Evolutionary conservation across 768 basidiomycete genomes (phyloP).

Genomic region (Termitomyces sp.): DNA sequence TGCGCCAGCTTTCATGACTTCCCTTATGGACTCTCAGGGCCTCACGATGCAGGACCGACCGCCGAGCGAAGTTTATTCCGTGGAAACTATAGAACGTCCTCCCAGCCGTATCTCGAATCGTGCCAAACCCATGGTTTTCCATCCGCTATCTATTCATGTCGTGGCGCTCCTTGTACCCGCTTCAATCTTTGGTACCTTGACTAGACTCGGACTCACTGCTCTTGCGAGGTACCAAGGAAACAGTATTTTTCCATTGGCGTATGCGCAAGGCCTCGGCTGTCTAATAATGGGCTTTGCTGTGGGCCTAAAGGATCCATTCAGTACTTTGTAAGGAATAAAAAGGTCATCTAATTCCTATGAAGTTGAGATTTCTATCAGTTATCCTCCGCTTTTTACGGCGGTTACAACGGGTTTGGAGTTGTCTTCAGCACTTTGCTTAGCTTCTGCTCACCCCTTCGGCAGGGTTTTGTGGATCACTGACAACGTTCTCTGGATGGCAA

Average conservation of each 20-base stretch:
- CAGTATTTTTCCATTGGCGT: slow-evolving; percentile 77
- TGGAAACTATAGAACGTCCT: slow-evolving; percentile 32
- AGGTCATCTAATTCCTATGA: background rate
- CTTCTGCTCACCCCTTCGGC: background rate
- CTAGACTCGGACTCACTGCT: slow-evolving; percentile 73
- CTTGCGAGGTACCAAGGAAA: slow-evolving; percentile 69
- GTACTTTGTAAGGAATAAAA: slow-evolving; percentile 55
- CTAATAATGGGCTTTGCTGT: slow-evolving; percentile 84
- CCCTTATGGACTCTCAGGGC: background rate
- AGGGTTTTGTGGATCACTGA: slow-evolving; percentile 95
- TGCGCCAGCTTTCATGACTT: slow-evolving; percentile 3
- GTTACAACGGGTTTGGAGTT: slow-evolving; percentile 67
- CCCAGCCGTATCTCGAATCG: slow-evolving; percentile 24
- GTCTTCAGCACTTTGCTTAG: background rate
- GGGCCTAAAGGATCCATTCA: slow-evolving; percentile 66
- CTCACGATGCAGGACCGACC: slow-evolving; percentile 5
- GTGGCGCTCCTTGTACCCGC: slow-evolving; percentile 72
- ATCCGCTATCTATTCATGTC: slow-evolving; percentile 58
- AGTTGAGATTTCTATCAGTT: slow-evolving; percentile 40
- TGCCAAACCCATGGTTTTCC: slow-evolving; percentile 28
- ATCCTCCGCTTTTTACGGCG: slow-evolving; percentile 84
- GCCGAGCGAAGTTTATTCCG: slow-evolving; percentile 14
- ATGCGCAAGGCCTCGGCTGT: slow-evolving; percentile 85
- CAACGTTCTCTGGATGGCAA: slow-evolving; percentile 97
- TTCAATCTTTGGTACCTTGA: slow-evolving; percentile 82